A percentile compares a stretch with the other conserved stretches of the same genome.
phyloP scores from a whole-genome alignment of 2,329 filamentous ascomycete species.

The Emmonsiellopsis sp. region DNA sequence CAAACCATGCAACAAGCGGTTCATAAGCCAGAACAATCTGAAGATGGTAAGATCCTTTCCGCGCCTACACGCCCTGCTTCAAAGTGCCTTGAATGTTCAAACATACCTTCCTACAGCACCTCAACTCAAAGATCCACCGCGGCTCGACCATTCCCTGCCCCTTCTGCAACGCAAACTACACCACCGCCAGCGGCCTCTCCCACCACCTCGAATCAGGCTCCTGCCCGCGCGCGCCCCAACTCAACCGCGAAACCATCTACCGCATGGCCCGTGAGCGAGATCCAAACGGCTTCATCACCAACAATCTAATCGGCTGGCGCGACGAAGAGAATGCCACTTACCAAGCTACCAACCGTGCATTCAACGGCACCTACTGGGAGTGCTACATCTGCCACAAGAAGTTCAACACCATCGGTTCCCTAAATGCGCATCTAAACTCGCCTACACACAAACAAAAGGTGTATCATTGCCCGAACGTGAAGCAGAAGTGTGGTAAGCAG shows the following conservation, averaged over 20 bases:
- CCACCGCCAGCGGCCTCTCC: constrained; percentile 45
- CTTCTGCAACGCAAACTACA: constrained; percentile 42
- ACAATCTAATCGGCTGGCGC: constrained; percentile 42
- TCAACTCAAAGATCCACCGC: constrained; percentile 44
- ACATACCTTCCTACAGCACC: constrained; percentile 36
- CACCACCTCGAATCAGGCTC: constrained; percentile 50
- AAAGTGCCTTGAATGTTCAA: not conserved
- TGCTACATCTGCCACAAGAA: constrained; percentile 46
- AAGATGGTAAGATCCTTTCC: constrained; percentile 15
- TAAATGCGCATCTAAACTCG: constrained; percentile 50
- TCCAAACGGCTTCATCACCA: constrained; percentile 41
- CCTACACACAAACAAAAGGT: constrained; percentile 41
- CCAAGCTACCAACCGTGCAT: constrained; percentile 33
- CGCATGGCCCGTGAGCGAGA: constrained; percentile 39
- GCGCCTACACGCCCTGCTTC: not conserved
- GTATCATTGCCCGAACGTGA: constrained; percentile 36
- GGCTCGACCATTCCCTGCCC: constrained; percentile 42
- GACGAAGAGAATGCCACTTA: constrained; percentile 23
- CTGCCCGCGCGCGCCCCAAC: constrained; percentile 37
- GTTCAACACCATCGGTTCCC: constrained; percentile 27
- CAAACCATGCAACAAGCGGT: constrained; percentile 20
- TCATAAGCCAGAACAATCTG: constrained; percentile 25
- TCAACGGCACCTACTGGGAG: constrained; percentile 40
- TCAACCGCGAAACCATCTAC: constrained; percentile 45
- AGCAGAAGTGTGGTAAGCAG: constrained; percentile 23